phyloP scores from a whole-genome alignment of 2,329 filamentous ascomycete genomes.

The Alternaria brassicicola region DNA sequence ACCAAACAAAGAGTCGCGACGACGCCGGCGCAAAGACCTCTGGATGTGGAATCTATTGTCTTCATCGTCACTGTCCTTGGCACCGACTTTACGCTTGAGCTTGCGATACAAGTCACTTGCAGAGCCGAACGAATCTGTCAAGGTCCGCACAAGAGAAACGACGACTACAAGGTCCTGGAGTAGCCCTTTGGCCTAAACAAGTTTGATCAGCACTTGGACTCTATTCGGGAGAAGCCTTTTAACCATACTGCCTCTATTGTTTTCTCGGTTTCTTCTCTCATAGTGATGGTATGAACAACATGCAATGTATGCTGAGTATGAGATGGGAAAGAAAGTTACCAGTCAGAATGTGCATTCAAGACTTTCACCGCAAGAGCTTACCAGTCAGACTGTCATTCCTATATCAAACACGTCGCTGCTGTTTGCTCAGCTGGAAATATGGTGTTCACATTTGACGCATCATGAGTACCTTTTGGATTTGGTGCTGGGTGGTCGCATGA shows the following conservation, averaged over 20 bases:
- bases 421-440: conserved; percentile 15
- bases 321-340: background rate
- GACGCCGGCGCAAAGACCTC: conserved; percentile 8
- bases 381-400: conserved; percentile 15
- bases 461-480: conserved; percentile 11
- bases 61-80: conserved; percentile 21
- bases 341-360: conserved; percentile 2
- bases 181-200: conserved; percentile 32
- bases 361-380: conserved; percentile 4
- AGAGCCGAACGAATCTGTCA: conserved; percentile 40
- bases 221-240: background rate
- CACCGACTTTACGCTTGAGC: conserved; percentile 31
- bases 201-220: conserved; percentile 1
- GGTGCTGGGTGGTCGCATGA: conserved; percentile 7
- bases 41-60: conserved; percentile 7
- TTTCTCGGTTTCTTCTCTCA: conserved; percentile 27
- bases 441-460: conserved; percentile 9
- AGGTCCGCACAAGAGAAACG: conserved; percentile 37
- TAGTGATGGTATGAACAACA: conserved; percentile 1
- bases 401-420: conserved; percentile 4
- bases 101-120: conserved; percentile 40
- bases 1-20: conserved; percentile 26
- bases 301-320: background rate
- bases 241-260: conserved; percentile 21
- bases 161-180: conserved; percentile 36